Percentiles rank a stretch among this genome's conserved stretches.
These are phyloP conservation scores for Silene conica DNA, from an alignment of 148 eudicot species.

Conservation along the genomic window DNA sequence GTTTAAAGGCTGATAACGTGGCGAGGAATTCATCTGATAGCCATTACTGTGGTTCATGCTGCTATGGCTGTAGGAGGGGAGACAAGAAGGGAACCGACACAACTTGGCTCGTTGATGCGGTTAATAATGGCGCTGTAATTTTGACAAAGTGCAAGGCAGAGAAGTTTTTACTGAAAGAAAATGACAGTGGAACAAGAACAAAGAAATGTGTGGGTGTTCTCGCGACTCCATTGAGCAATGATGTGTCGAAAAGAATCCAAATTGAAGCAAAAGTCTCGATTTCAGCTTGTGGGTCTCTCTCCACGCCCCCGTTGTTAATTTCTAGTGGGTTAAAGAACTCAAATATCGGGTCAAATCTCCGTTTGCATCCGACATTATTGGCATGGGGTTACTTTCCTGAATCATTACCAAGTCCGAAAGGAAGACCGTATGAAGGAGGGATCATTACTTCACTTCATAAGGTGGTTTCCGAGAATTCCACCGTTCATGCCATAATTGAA, in stretches of 20 bases:
- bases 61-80: constrained; percentile 70
- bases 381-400: constrained; percentile 92
- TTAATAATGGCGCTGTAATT: constrained; percentile 52
- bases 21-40: constrained; percentile 52
- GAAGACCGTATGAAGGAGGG: constrained; percentile 68
- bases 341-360: constrained; percentile 72
- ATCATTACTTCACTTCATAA: constrained; percentile 75
- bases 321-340: constrained; percentile 63
- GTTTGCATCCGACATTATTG: constrained; percentile 59
- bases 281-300: constrained; percentile 70
- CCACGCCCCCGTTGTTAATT: constrained; percentile 68
- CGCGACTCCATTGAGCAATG: constrained; percentile 32
- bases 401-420: constrained; percentile 29
- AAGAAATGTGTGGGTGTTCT: constrained; percentile 59
- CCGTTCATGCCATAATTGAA: constrained; percentile 53
- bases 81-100: constrained; percentile 78
- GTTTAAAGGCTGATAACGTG: constrained; percentile 51
- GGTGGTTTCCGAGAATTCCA: constrained; percentile 46
- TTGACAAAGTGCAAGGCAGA: constrained; percentile 69
- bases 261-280: constrained; percentile 62
- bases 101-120: constrained; percentile 85
- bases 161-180: constrained; percentile 33
- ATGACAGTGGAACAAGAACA: constrained; percentile 20
- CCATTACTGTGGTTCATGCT: constrained; percentile 84
- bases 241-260: constrained; percentile 46